Percentiles rank a stretch among this genome's conserved stretches.
These are phyloP conservation scores for Rhodotorula diobovata DNA, from an alignment of 768 basidiomycete species.

Conservation along the genomic window DNA sequence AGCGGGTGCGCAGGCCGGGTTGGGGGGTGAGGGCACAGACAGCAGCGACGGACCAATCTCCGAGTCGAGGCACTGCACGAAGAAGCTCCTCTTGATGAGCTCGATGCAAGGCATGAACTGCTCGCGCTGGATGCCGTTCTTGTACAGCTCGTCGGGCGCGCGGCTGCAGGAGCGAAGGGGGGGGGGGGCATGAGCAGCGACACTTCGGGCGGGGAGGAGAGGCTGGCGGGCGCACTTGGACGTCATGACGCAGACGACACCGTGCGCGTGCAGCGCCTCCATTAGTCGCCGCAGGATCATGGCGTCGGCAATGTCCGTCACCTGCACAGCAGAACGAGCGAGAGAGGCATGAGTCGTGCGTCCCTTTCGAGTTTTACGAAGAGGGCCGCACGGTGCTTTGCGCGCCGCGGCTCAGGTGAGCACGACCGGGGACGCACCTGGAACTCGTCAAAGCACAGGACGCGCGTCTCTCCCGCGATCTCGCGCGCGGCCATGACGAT, in stretches of 20 bases:
- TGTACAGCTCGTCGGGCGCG: constrained; percentile 93
- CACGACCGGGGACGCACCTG: constrained; percentile 58
- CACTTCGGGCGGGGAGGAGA: neutral
- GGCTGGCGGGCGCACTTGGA: constrained; percentile 70
- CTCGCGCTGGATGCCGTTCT: constrained; percentile 93
- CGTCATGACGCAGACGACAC: constrained; percentile 91
- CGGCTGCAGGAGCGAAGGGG: constrained; percentile 59
- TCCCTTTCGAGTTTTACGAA: neutral
- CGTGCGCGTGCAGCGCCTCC: constrained; percentile 76
- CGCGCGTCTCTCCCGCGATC: constrained; percentile 72
- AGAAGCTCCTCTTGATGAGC: constrained; percentile 77
- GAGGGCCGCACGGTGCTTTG: neutral
- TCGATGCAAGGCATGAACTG: constrained; percentile 95
- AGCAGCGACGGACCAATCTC: constrained; percentile 64
- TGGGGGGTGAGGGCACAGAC: neutral
- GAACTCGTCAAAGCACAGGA: constrained; percentile 97
- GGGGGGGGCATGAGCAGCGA: neutral
- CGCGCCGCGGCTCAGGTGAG: neutral
- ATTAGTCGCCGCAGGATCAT: constrained; percentile 92
- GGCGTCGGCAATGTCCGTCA: constrained; percentile 95
- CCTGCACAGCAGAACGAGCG: constrained; percentile 50
- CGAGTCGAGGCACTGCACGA: constrained; percentile 90
- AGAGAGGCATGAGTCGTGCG: too few relatives aligned
- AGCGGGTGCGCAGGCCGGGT: neutral
- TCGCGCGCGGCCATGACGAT: constrained; percentile 82